These are phyloP conservation scores for Yamadazyma triangularis DNA, from an alignment of 1,139 yeast genomes.

Conservation along the genomic window DNA sequence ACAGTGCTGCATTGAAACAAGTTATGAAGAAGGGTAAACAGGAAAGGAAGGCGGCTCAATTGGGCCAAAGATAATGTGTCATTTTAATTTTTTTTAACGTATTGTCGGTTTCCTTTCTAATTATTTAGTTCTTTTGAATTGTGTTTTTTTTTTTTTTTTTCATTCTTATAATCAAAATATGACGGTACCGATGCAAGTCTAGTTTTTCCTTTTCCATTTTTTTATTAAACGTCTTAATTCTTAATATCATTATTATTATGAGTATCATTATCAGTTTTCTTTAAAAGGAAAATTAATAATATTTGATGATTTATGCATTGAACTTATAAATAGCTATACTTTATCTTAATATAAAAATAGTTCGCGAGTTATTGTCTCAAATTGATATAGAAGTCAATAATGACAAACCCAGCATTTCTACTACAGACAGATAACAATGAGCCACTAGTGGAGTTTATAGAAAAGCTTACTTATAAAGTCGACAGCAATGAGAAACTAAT, in stretches of 20 bases:
- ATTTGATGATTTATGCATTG: conserved; percentile 3
- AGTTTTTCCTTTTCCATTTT: no score
- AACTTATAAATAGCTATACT: background rate
- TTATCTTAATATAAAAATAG: background rate
- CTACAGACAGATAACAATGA: conserved; percentile 36
- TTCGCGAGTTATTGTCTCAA: background rate
- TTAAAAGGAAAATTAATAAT: no score
- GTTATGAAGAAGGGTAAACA: conserved; percentile 86
- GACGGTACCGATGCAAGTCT: no score
- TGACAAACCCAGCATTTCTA: conserved; percentile 12
- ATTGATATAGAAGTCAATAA: background rate
- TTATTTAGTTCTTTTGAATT: no score
- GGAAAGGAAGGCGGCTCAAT: conserved; percentile 63
- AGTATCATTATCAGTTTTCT: no score
- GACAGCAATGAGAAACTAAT: conserved; percentile 22
- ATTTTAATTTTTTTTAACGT: no score
- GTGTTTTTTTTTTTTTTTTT: no score
- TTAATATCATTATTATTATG: no score
- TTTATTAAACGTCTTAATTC: no score
- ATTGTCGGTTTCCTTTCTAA: no score
- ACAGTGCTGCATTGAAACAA: conserved; percentile 86
- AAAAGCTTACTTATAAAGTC: conserved; percentile 19
- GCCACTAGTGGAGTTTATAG: conserved; percentile 23
- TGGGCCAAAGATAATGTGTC: no score
- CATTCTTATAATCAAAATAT: no score